Evolutionary conservation across 2,329 filamentous ascomycete genomes (phyloP), one percentile per base, ranked within the genome.

Genomic region (Stagonosporopsis chrysanthemi): DNA sequence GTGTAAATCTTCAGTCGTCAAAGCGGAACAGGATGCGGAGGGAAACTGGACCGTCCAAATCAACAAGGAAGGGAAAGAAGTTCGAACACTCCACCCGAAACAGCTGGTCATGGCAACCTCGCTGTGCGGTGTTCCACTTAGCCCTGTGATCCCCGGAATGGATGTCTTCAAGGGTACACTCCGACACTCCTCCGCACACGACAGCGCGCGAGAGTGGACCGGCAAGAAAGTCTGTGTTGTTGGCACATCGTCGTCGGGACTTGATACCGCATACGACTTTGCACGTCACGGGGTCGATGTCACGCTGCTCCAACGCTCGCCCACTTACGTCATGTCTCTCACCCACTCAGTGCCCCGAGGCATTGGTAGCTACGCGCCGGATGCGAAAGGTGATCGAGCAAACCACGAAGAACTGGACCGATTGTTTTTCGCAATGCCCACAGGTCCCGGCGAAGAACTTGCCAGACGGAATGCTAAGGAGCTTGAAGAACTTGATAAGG

Each of bases 201-300:
- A 88, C 60, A 70, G 79, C 1, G 73, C 78, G 22, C 73, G 79
- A 26, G 66, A 69, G 12, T 72, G 66, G 42, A 6, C 22, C 28
- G 28, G 26, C 47, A 87, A 86, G 68, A 87, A 84, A 58, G 88
- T 84, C 0, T 76, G 90, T 1, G 83, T 91, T 0, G 80, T 90
- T 0, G 88, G 88, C 1, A 86, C 84, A 2, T 88, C 87, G 73
- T 90, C 89, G 70, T 89, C 87, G 0, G 85, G 80, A 2, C 86
- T 89, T 62, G 88, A 90, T 58, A 90, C 90, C 50, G 84, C 86
- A 0, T 86, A 89, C 52, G 86, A 90, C 56, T 89, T 82, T 63
- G 81, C 83, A 22, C 86, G 89, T 63, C 85, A 86, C 46, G 88
- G 88, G 0, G 87, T 87, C 62, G 78, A 86, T 5, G 83, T 90